phyloP scores from a whole-genome alignment of 2,329 filamentous ascomycete genomes.

The Plectosphaerella cucumerina region DNA sequence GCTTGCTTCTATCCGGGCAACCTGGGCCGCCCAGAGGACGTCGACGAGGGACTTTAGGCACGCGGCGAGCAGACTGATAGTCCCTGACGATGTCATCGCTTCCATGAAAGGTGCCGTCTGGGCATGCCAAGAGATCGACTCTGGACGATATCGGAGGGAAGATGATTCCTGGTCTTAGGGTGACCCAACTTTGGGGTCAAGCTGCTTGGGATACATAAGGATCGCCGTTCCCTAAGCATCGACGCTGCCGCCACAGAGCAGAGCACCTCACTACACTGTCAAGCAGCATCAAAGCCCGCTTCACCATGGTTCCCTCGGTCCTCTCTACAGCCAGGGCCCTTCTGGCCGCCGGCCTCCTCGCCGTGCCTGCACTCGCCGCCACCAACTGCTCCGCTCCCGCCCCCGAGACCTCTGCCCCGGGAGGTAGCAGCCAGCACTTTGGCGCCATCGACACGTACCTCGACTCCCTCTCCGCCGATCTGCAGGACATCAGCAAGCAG shows the following conservation, averaged over 20 bases:
- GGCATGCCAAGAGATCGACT: not conserved
- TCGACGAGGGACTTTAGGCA: no score
- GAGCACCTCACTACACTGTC: no score
- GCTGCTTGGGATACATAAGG: no score
- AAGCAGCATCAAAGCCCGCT: no score
- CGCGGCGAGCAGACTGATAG: no score
- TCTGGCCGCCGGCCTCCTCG: not conserved
- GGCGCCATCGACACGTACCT: constrained; percentile 13
- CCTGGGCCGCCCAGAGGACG: no score
- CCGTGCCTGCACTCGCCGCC: not conserved
- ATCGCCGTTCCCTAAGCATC: no score
- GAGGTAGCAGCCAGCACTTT: not conserved
- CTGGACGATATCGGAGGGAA: not conserved
- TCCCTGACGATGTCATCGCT: not conserved
- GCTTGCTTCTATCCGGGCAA: not conserved
- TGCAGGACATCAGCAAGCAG: constrained; percentile 33
- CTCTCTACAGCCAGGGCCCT: not conserved
- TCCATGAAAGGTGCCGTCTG: not conserved
- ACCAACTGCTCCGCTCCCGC: not conserved
- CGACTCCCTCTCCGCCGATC: constrained; percentile 10
- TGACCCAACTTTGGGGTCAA: no score
- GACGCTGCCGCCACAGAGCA: no score
- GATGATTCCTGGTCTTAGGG: not conserved
- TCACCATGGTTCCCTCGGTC: no score
- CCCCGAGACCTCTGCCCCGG: not conserved